Conservation (phyloP, 2,329 filamentous ascomycete species). For the Aspergillus cejpii region DNA sequence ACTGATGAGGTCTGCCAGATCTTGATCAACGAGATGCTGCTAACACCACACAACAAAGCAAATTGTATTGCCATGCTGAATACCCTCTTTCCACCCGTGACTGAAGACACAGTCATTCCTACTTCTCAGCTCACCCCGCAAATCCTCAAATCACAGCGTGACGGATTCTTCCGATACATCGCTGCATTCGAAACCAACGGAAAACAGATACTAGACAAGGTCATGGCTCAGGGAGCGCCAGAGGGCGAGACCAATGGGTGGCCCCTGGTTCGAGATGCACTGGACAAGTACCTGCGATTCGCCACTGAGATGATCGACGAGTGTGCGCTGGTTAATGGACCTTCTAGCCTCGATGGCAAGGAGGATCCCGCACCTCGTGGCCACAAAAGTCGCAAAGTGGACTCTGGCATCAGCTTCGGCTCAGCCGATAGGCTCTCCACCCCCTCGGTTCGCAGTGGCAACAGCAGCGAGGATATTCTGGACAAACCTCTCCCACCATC, state of each 20-base stretch:
- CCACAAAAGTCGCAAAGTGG: conserved; percentile 51
- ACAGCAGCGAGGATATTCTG: conserved; percentile 24
- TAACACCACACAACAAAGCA: conserved; percentile 57
- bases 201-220: conserved; percentile 45
- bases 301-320: conserved; percentile 58
- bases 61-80: conserved; percentile 64
- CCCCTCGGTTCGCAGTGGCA: conserved; percentile 36
- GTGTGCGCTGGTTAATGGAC: conserved; percentile 46
- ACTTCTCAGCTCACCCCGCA: conserved; percentile 48
- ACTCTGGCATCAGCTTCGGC: conserved; percentile 58
- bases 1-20: conserved; percentile 37
- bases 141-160: conserved; percentile 52
- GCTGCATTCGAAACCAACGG: conserved; percentile 52
- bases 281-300: conserved; percentile 54
- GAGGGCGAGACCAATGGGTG: conserved; percentile 51
- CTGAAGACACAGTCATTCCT: conserved; percentile 39
- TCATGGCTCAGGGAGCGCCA: conserved; percentile 50
- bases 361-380: conserved; percentile 25
- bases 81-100: conserved; percentile 57
- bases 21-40: conserved; percentile 58
- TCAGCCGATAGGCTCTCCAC: conserved; percentile 31
- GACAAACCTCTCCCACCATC: conserved; percentile 41
- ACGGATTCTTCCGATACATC: conserved; percentile 58
- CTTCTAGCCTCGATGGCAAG: conserved; percentile 32
- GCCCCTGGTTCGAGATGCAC: conserved; percentile 43